A percentile compares a stretch with the other conserved stretches of the same genome.
Conservation (phyloP, 352 stramenopile genomes). For the Phytophthora multivora region DNA sequence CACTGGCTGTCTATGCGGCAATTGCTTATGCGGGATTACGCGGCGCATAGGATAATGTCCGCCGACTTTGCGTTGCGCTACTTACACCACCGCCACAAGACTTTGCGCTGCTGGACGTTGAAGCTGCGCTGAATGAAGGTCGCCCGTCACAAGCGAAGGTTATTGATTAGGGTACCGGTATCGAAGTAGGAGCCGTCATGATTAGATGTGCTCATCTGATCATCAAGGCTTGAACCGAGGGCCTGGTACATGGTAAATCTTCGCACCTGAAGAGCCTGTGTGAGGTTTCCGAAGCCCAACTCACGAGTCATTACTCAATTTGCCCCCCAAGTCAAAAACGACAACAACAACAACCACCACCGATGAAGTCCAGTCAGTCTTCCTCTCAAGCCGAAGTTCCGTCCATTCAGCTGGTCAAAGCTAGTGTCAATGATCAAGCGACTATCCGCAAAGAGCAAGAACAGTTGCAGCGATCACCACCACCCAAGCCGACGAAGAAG, state of each 20-base stretch:
- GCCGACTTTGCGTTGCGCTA: too few species aligned
- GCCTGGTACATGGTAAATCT: not conserved
- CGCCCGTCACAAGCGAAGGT: too few species aligned
- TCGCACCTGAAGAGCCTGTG: too few species aligned
- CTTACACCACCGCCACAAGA: too few species aligned
- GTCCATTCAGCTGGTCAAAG: conserved; percentile 16
- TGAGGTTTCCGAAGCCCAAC: too few species aligned
- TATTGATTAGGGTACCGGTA: too few species aligned
- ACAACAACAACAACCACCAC: not conserved
- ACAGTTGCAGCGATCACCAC: not conserved
- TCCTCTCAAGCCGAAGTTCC: not conserved
- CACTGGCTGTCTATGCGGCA: too few species aligned
- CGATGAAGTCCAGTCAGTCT: conserved; percentile 15
- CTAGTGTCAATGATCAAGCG: not conserved
- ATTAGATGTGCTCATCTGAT: conserved; percentile 11
- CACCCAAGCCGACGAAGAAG: conserved; percentile 21
- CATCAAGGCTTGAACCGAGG: not conserved
- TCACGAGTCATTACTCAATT: conserved; percentile 12
- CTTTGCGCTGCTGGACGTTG: not conserved
- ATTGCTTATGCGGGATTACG: not conserved
- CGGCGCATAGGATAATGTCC: not conserved
- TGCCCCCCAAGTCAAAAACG: conserved; percentile 2
- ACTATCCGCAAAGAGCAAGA: conserved; percentile 6
- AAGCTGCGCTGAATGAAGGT: not conserved
- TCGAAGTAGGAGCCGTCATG: not conserved